Evolutionary conservation across 2,329 filamentous ascomycete species (phyloP), one percentile per base, ranked within the genome.

Genomic region (Ceratocystis cubensis): DNA sequence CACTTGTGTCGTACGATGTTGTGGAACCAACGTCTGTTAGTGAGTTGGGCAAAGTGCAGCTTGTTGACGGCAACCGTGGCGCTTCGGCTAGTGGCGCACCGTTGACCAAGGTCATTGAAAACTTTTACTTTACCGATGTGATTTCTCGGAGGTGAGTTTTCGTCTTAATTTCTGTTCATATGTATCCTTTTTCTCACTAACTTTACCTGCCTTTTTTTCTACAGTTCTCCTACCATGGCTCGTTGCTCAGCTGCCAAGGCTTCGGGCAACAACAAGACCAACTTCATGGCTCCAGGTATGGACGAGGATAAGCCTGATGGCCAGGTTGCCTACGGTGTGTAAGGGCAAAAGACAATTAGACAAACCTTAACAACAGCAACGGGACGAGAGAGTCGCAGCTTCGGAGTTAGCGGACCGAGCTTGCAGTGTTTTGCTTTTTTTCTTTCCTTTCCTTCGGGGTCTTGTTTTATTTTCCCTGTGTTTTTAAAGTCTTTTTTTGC

Each of bases 91-190:
- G 80, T 50, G 86, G 85, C n/a, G 78, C 82, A 72, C 84, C 89
- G 37, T 82, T 99, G 73, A 90, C 86, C 81, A 89, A 89, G 78
- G 85, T 88, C 67, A 90, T 99, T 72, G 87, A 96, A 73, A 90
- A 99, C 81, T 99, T 99, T 77, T 99, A 92, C 80, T 96, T 97
- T 78, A 99, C 94, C 76, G 93, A 99, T 78, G 86, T 88, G 67
- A 96, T 99, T 76, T 96, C 92, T 48, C 87, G 94, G 83, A 96
- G 91, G 91, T 94, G 80, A 76, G 85, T 80, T 59, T 28, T n/a
- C 15, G 22, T 5, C 48, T 28, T 53, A 15, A 15, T 41, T 41
- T 41, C 37, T 15, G 37, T 15, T 28, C 10, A 5, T 8, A 20
- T 33, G 28, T 37, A 2, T 30, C 56, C 25, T n/a, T 30, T 22